Evolutionary conservation across 225 moss, liverwort and hornwort genomes (phyloP).

Genomic region (Pleurozium schreberi): DNA sequence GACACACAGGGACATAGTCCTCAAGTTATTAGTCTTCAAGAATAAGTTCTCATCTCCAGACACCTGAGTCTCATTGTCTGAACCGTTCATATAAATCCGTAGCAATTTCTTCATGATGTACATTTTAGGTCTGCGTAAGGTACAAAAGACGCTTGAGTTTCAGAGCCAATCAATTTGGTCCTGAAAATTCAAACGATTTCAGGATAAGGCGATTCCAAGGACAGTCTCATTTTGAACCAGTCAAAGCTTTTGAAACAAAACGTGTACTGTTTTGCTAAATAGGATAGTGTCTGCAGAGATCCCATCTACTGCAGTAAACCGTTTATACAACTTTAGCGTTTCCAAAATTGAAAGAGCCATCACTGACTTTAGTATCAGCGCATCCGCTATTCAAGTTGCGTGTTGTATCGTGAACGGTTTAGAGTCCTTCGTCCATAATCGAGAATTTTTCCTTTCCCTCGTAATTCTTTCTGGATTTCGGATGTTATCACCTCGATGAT

Average conservation of each 20-base stretch:
- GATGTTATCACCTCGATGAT: background rate
- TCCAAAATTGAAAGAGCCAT: background rate
- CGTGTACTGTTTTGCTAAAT: background rate
- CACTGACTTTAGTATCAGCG: background rate
- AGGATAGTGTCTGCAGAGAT: constrained; percentile 14
- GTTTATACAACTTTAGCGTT: background rate
- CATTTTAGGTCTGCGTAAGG: background rate
- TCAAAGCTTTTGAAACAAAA: background rate
- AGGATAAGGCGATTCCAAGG: background rate
- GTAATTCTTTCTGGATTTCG: background rate
- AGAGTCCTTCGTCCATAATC: background rate
- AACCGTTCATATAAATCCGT: background rate
- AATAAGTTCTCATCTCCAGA: background rate
- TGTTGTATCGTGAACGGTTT: constrained; percentile 14
- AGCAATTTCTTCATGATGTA: background rate
- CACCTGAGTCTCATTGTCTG: background rate
- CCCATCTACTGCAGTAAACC: background rate
- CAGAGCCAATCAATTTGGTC: background rate
- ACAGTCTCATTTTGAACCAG: background rate
- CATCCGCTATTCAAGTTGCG: constrained; percentile 9
- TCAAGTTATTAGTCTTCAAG: background rate
- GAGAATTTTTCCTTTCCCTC: background rate
- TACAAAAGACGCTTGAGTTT: background rate
- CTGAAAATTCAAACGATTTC: background rate
- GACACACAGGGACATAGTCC: background rate